A percentile compares a stretch with the other conserved stretches of the same genome.
Conservation (phyloP, 306 rosid species). For the Ochetophila trinervis region DNA sequence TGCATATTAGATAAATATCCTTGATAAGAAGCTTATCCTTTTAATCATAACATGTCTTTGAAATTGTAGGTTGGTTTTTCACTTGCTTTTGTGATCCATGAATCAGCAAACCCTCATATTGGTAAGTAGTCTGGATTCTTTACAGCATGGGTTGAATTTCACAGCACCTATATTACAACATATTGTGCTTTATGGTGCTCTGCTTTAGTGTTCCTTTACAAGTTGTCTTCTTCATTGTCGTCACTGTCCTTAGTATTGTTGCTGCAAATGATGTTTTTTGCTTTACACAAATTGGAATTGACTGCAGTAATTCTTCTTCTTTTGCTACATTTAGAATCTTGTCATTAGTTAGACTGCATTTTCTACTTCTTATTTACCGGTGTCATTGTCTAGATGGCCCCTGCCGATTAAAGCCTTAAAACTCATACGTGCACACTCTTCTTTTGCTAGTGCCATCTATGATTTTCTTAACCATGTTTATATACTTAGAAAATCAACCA, state of each 20-base stretch:
- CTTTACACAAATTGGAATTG: neutral
- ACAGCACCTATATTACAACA: neutral
- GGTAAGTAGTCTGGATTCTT: slow-evolving; percentile 48
- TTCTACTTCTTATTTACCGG: no score
- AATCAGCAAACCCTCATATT: slow-evolving; percentile 97
- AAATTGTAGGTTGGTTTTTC: slow-evolving; percentile 78
- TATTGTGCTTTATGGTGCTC: neutral
- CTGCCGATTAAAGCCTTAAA: neutral
- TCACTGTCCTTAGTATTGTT: neutral
- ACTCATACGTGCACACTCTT: neutral
- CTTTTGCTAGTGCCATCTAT: neutral
- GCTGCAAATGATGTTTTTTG: neutral
- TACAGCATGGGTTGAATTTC: neutral
- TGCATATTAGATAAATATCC: slow-evolving; percentile 13
- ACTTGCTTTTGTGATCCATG: slow-evolving; percentile 94
- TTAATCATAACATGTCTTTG: slow-evolving; percentile 21
- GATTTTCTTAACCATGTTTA: no score
- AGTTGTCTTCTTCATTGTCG: neutral
- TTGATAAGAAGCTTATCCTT: slow-evolving; percentile 19
- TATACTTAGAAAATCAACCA: no score
- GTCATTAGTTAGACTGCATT: neutral
- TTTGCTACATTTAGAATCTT: neutral
- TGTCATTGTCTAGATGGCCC: no score
- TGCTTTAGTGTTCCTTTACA: neutral
- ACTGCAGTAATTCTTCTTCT: neutral